Conservation (phyloP, 2,329 filamentous ascomycete species). For the Chaetothyriales sp. region DNA sequence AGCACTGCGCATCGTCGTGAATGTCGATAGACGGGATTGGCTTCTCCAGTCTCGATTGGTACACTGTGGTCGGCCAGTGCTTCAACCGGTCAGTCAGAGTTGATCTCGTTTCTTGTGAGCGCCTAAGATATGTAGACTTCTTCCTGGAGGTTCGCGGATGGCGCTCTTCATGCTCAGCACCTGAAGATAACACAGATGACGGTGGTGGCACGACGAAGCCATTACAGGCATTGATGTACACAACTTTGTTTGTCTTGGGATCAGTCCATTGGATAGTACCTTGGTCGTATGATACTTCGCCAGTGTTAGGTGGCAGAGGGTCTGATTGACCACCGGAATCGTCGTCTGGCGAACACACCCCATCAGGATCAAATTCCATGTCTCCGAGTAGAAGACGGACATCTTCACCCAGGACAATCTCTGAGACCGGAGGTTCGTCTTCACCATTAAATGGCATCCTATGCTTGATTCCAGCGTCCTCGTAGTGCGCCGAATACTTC, state of each 20-base stretch:
- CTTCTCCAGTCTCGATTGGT: neutral
- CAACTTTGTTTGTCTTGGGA: constrained; percentile 34
- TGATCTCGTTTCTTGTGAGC: neutral
- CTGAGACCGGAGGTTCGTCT: neutral
- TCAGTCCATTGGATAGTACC: constrained; percentile 39
- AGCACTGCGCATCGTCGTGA: neutral
- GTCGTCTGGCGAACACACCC: neutral
- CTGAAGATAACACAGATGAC: neutral
- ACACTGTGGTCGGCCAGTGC: neutral
- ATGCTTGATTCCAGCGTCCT: neutral
- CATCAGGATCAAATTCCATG: neutral
- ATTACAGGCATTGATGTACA: constrained; percentile 23
- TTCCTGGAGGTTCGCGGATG: neutral
- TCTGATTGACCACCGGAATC: neutral
- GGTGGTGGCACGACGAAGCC: constrained; percentile 19
- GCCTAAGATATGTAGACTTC: neutral
- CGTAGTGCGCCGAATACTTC: neutral
- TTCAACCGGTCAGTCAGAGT: neutral
- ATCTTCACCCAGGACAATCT: neutral
- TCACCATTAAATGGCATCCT: neutral
- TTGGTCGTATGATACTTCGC: neutral
- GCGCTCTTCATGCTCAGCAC: neutral
- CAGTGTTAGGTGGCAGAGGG: no score
- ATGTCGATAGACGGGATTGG: neutral
- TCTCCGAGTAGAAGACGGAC: neutral